These are phyloP conservation scores for Drosera capensis DNA, from an alignment of 148 eudicot species.

Conservation along the genomic window DNA sequence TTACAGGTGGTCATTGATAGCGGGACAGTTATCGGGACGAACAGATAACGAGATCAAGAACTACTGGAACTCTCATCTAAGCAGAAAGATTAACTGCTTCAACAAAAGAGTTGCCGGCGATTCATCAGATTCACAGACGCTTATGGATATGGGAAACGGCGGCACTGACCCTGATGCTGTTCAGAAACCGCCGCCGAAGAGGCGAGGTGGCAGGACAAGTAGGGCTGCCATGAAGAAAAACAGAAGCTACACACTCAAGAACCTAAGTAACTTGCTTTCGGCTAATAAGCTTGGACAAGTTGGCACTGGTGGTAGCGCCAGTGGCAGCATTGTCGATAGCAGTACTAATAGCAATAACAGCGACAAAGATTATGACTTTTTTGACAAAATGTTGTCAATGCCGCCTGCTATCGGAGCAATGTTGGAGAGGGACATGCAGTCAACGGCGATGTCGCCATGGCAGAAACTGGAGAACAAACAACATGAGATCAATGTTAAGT, in stretches of 20 bases:
- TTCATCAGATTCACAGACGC: background rate
- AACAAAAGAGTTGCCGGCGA: constrained; percentile 7
- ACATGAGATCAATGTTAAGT: background rate
- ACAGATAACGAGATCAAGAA: constrained; percentile 10
- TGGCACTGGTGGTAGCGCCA: too few species aligned
- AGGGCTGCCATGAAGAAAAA: constrained; percentile 37
- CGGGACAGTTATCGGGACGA: constrained; percentile 25
- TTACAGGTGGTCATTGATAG: constrained; percentile 80
- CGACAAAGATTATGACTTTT: background rate
- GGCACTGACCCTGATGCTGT: background rate
- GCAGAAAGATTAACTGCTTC: constrained; percentile 39
- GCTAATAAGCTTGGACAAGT: background rate
- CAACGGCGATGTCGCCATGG: background rate
- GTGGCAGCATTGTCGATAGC: background rate
- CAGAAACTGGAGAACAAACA: background rate
- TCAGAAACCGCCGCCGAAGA: constrained; percentile 13
- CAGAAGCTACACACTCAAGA: constrained; percentile 1
- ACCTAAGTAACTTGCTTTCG: background rate
- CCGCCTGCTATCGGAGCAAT: background rate
- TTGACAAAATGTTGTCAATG: background rate
- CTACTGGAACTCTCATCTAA: constrained; percentile 48
- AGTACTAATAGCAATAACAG: background rate
- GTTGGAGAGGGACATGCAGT: background rate
- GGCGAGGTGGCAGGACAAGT: constrained; percentile 31
- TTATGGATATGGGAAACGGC: background rate